Evolutionary conservation across 2,329 filamentous ascomycete species (phyloP).

Genomic region (Aspergillus terreus): DNA sequence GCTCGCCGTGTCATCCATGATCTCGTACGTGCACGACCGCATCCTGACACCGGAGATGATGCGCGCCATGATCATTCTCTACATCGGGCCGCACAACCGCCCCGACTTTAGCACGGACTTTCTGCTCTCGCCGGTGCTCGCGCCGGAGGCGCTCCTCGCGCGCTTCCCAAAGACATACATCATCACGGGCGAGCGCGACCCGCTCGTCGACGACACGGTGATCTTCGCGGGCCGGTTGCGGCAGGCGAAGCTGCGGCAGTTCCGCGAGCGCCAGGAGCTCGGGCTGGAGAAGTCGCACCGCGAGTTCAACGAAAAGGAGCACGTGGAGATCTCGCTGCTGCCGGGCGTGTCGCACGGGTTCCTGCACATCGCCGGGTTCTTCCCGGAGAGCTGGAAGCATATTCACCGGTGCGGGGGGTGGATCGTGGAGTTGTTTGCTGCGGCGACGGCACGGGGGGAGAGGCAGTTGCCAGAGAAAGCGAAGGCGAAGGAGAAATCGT

Average conservation of each 20-base stretch:
- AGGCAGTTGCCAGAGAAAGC: too few species aligned
- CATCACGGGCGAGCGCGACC: conserved; percentile 90
- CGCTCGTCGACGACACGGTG: conserved; percentile 92
- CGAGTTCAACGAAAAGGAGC: conserved; percentile 67
- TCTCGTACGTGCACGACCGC: conserved; percentile 95
- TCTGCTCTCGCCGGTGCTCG: conserved; percentile 81
- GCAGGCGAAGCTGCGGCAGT: conserved; percentile 64
- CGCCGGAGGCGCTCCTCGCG: conserved; percentile 76
- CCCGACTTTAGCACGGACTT: conserved; percentile 92
- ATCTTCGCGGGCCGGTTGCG: conserved; percentile 90
- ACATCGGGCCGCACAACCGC: conserved; percentile 88
- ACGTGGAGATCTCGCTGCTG: conserved; percentile 77
- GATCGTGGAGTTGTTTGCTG: conserved; percentile 71
- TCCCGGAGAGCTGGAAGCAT: conserved; percentile 85
- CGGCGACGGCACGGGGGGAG: not conserved
- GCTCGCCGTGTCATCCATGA: conserved; percentile 94
- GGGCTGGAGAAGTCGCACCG: conserved; percentile 52
- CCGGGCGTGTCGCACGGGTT: conserved; percentile 93
- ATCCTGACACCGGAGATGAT: conserved; percentile 97
- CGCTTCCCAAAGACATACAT: conserved; percentile 95
- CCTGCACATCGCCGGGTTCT: conserved; percentile 82
- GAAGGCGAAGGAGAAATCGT: too few species aligned
- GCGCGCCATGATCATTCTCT: conserved; percentile 97
- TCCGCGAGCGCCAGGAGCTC: conserved; percentile 53
- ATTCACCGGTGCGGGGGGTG: conserved; percentile 74